These are phyloP conservation scores for Euphrasia arctica DNA, from an alignment of 305 asterid genomes.

Conservation along the genomic window DNA sequence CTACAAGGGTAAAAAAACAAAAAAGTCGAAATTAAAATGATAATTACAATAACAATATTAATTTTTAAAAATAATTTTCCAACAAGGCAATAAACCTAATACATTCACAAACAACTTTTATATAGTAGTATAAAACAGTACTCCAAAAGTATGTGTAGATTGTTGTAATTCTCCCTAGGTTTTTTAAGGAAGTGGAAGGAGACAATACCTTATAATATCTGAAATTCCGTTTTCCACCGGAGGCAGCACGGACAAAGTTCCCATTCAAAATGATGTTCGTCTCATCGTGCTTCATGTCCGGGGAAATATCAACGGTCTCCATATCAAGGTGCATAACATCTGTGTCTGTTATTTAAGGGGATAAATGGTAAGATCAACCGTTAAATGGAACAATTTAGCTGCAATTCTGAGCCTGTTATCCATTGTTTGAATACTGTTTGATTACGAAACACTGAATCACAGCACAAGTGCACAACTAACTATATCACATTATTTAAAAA, in stretches of 20 bases:
- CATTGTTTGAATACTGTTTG: neutral
- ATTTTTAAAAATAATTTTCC: too few relatives aligned
- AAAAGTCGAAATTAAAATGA: neutral
- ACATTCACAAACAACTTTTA: too few relatives aligned
- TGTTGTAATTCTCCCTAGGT: neutral
- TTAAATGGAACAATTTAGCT: too few relatives aligned
- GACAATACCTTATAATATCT: constrained; percentile 58
- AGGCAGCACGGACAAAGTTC: constrained; percentile 30
- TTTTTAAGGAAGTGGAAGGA: constrained; percentile 6
- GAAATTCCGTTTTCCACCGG: constrained; percentile 44
- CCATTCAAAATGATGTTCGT: constrained; percentile 25
- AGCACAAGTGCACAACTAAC: neutral
- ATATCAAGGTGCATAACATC: constrained; percentile 28
- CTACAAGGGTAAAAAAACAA: constrained; percentile 26
- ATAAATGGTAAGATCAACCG: neutral
- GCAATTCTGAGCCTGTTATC: neutral
- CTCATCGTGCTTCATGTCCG: constrained; percentile 33
- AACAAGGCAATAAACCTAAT: too few relatives aligned
- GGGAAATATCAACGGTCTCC: constrained; percentile 61
- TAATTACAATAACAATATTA: too few relatives aligned
- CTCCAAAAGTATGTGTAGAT: too few relatives aligned
- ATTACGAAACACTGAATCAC: too few relatives aligned
- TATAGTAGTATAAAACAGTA: too few relatives aligned
- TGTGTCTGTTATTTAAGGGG: neutral
- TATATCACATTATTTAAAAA: neutral